phyloP scores from a whole-genome alignment of 306 rosid genomes.

The Hippophae tibetana region DNA sequence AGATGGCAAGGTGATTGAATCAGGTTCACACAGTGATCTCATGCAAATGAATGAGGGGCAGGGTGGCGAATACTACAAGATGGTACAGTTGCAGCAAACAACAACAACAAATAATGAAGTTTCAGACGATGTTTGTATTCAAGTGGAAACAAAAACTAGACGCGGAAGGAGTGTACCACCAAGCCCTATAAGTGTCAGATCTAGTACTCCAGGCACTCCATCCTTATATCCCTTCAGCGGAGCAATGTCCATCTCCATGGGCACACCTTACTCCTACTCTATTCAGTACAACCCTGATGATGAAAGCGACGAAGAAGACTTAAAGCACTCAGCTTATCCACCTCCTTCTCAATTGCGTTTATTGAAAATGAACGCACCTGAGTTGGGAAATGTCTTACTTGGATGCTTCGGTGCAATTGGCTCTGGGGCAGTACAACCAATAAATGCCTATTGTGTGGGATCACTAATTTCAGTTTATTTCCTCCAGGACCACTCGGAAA shows the following conservation, averaged over 20 bases:
- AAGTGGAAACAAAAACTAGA: constrained; percentile 31
- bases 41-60: constrained; percentile 45
- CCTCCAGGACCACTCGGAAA: constrained; percentile 33
- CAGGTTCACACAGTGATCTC: constrained; percentile 58
- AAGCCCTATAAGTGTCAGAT: constrained; percentile 57
- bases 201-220: constrained; percentile 46
- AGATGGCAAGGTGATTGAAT: constrained; percentile 59
- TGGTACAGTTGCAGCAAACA: constrained; percentile 69
- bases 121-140: constrained; percentile 22
- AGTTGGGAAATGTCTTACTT: constrained; percentile 57
- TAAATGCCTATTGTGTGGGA: constrained; percentile 76
- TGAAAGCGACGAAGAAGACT: constrained; percentile 42
- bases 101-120: constrained; percentile 39
- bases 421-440: constrained; percentile 81
- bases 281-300: constrained; percentile 54
- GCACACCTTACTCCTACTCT: constrained; percentile 72
- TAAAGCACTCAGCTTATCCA: constrained; percentile 29
- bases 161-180: constrained; percentile 43
- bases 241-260: constrained; percentile 49
- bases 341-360: constrained; percentile 68
- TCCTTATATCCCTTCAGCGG: constrained; percentile 42
- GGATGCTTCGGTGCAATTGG: constrained; percentile 81
- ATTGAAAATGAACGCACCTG: constrained; percentile 74
- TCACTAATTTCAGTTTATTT: constrained; percentile 59
- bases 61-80: constrained; percentile 55